Percentiles rank a stretch among this genome's conserved stretches.
Evolutionary conservation across 2,329 filamentous ascomycete species (phyloP).

Genomic region (Rosellinia necatrix): DNA sequence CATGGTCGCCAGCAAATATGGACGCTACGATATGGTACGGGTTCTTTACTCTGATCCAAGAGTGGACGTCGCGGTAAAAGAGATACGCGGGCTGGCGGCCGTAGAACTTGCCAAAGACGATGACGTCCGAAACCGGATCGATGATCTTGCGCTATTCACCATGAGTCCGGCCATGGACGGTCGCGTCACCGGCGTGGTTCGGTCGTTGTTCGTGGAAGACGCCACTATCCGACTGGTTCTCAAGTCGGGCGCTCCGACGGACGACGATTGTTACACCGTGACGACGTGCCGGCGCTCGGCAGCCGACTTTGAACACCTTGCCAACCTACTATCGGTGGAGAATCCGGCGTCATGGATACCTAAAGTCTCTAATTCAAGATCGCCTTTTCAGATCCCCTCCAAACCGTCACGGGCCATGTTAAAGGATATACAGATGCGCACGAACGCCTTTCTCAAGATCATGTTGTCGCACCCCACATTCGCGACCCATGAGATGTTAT

Average conservation of each 20-base stretch:
- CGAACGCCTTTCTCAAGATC: slow-evolving; percentile 87
- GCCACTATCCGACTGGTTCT: slow-evolving; percentile 89
- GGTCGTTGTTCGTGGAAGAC: slow-evolving; percentile 97
- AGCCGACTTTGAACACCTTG: slow-evolving; percentile 87
- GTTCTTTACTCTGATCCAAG: slow-evolving; percentile 85
- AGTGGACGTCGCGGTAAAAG: slow-evolving; percentile 82
- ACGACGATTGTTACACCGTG: slow-evolving; percentile 82
- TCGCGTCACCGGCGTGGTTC: slow-evolving; percentile 87
- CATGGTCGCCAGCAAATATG: slow-evolving; percentile 99
- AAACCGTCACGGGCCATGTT: slow-evolving; percentile 86
- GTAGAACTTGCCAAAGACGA: slow-evolving; percentile 98
- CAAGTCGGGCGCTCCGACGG: slow-evolving; percentile 89
- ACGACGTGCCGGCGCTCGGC: slow-evolving; percentile 91
- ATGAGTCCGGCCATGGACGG: slow-evolving; percentile 73
- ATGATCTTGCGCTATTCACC: slow-evolving; percentile 86
- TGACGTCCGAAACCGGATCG: slow-evolving; percentile 93
- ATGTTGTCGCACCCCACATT: slow-evolving; percentile 90
- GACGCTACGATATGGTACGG: slow-evolving; percentile 89
- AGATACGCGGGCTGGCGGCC: slow-evolving; percentile 86
- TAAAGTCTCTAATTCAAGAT: slow-evolving; percentile 74
- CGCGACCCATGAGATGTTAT: slow-evolving; percentile 93
- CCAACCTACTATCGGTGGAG: slow-evolving; percentile 80
- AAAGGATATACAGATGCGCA: slow-evolving; percentile 82
- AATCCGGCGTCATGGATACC: slow-evolving; percentile 97
- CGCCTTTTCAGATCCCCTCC: slow-evolving; percentile 90